phyloP scores from a whole-genome alignment of 2,329 filamentous ascomycete species.

The Aspergillus ruber region DNA sequence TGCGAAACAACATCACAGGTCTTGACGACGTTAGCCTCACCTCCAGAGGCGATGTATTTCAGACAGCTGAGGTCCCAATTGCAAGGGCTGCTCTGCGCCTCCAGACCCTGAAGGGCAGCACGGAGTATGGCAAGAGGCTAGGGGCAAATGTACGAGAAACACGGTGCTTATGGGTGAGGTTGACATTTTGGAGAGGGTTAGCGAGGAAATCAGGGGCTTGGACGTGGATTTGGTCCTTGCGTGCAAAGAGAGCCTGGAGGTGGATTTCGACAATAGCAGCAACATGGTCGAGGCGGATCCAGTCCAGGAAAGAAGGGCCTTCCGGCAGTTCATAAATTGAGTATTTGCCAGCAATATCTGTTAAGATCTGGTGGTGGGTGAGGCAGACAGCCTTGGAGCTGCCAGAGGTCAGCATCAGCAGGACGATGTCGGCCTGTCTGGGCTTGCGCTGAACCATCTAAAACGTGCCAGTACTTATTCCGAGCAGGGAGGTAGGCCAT shows the following conservation, averaged over 20 bases:
- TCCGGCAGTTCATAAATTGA: conserved; percentile 17
- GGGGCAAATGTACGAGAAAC: conserved; percentile 19
- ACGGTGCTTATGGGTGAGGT: background rate
- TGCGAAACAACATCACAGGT: conserved; percentile 30
- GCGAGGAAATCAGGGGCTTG: conserved; percentile 11
- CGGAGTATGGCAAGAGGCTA: conserved; percentile 16
- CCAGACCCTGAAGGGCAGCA: background rate
- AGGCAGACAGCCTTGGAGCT: conserved; percentile 48
- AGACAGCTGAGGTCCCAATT: background rate
- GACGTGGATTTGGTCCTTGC: conserved; percentile 16
- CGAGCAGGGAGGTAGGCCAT: conserved; percentile 24
- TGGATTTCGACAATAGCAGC: conserved; percentile 49
- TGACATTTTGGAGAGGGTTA: conserved; percentile 22
- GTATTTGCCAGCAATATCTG: conserved; percentile 38
- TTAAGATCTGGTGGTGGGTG: conserved; percentile 38
- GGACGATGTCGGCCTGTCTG: conserved; percentile 17
- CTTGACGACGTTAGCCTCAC: conserved; percentile 28
- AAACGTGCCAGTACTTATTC: conserved; percentile 38
- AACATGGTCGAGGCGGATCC: conserved; percentile 51
- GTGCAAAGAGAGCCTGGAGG: conserved; percentile 37
- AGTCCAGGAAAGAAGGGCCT: conserved; percentile 39
- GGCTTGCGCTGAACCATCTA: conserved; percentile 36
- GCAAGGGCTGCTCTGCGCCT: background rate
- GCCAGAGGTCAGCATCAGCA: conserved; percentile 50
- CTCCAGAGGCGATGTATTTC: conserved; percentile 28